Percentiles rank a stretch among this genome's conserved stretches.
Conservation (phyloP, 441 rosid species). For the Pelargonium exstipulatum region DNA sequence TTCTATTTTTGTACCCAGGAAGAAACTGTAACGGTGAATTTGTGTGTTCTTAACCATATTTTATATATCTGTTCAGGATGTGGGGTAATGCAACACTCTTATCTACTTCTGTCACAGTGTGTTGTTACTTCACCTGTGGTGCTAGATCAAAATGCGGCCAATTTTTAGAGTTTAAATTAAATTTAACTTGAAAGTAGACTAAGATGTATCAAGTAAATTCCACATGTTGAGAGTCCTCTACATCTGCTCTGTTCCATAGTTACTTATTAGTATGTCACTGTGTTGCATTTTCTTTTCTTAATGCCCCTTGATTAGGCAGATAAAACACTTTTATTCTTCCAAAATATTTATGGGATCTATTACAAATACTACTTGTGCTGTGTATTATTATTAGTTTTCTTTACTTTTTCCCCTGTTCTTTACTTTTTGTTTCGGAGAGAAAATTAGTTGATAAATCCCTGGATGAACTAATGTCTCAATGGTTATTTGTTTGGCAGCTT, state of each 20-base stretch:
- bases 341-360: neutral
- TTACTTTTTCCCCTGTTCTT: neutral
- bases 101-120: neutral
- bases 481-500: constrained; percentile 46
- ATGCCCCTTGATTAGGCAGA: neutral
- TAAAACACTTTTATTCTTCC: neutral
- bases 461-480: constrained; percentile 12
- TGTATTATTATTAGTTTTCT: neutral
- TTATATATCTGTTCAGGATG: neutral
- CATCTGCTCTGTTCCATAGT: neutral
- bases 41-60: neutral
- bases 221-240: neutral
- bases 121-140: neutral
- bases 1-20: neutral
- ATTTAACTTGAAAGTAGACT: neutral
- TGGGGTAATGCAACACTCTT: neutral
- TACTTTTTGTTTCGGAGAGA: constrained; percentile 1
- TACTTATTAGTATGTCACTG: neutral
- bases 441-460: neutral
- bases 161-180: neutral
- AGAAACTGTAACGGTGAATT: neutral
- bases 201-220: neutral
- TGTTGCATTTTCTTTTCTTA: neutral
- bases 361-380: neutral
- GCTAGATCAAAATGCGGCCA: neutral